These are phyloP conservation scores for Camelina laxa DNA, from an alignment of 345 rosid genomes.

Conservation along the genomic window DNA sequence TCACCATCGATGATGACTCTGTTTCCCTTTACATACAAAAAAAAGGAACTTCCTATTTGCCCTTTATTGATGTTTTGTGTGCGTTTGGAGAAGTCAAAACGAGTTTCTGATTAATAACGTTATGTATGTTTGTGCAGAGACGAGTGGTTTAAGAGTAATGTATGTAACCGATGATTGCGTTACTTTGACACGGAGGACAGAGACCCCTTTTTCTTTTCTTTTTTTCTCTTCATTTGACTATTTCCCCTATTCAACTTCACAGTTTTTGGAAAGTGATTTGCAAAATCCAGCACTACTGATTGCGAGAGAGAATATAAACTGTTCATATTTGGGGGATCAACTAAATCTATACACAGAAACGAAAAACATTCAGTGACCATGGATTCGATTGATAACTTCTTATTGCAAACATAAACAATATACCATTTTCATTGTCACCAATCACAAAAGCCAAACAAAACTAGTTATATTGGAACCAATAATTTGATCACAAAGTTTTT, in stretches of 20 bases:
- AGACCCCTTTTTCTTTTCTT: background rate
- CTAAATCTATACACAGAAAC: background rate
- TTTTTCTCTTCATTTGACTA: background rate
- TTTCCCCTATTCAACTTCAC: background rate
- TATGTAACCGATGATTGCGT: constrained; percentile 38
- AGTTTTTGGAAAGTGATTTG: constrained; percentile 12
- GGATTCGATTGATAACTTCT: background rate
- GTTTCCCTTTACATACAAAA: background rate
- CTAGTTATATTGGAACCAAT: background rate
- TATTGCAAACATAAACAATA: no score
- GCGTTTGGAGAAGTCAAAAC: constrained; percentile 24
- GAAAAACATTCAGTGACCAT: background rate
- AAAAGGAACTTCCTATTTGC: background rate
- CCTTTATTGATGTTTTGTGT: constrained; percentile 3
- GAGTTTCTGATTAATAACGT: constrained; percentile 33
- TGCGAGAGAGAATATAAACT: background rate
- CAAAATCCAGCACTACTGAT: background rate
- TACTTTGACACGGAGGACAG: constrained; percentile 10
- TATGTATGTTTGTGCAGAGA: constrained; percentile 10
- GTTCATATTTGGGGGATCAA: background rate
- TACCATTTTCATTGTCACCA: background rate
- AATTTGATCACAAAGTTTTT: background rate
- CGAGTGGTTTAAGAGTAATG: constrained; percentile 11
- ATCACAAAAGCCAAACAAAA: background rate
- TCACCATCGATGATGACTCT: constrained; percentile 65